Evolutionary conservation across 176 grass and related monocot species (phyloP), one percentile per base, ranked within the genome.

Genomic region (Hyparrhenia diplandra): DNA sequence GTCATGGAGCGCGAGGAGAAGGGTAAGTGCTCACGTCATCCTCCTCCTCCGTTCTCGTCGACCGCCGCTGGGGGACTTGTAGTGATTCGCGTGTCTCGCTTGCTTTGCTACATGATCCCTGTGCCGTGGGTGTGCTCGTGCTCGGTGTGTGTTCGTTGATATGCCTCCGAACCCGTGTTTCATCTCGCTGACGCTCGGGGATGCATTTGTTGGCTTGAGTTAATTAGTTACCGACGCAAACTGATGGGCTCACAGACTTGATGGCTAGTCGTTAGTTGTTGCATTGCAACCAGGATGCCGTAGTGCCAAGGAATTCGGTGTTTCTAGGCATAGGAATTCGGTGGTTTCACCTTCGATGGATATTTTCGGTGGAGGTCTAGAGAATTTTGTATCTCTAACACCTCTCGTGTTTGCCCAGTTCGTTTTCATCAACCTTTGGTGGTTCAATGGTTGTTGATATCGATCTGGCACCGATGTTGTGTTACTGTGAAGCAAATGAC

Each of bases 1-100:
- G 80, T 94, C 86, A 71, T 89, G 64, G 72, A 52, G 41, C 89
- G 86, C 37, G 88, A 94, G 76, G 92, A 94, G 88, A 91, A 91
- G 73, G 89, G 92, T 94, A 91, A 89, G 87, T 14, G 5, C n/a
- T 64, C 59, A 3, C 70, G 2, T 7, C 77, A 2, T 24, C 37
- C 8, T 39, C 43, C 4, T 17, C 52, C 32, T 3, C 13, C 41
- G n/a, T n/a, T n/a, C n/a, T n/a, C n/a, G n/a, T 18, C 5, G 21
- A 10, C 28, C 8, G 1, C 51, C 18, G 51, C 51, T 52, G 55
- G 55, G 55, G 42, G 42, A 4, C 54, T 10, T 57, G 54, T 57
- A 57, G 21, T 57, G 54, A 8, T 24, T 11, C 54, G 54, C 8
- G 0, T 54, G 51, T 54, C 18, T 54, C 51, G 6, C 21, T 58